Conservation (phyloP, 495 filamentous ascomycete species). For the Mytilinidion resinicola region DNA sequence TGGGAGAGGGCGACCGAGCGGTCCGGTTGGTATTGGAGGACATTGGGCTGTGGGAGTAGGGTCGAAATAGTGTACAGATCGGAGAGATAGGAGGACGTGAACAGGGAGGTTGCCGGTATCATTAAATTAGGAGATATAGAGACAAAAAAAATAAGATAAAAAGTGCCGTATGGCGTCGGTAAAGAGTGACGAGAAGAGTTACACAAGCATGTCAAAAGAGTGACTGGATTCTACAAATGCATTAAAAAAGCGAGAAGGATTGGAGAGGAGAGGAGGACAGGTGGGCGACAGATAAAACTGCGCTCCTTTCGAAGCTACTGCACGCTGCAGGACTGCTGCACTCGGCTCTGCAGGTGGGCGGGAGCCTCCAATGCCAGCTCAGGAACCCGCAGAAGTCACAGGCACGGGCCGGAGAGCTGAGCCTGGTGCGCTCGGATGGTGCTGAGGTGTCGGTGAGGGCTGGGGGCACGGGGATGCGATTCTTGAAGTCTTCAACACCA, state of each 20-base stretch:
- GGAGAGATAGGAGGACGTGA: conserved; percentile 13
- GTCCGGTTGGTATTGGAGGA: conserved; percentile 11
- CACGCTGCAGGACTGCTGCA: conserved; percentile 15
- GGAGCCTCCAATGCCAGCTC: conserved; percentile 15
- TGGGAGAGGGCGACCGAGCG: conserved; percentile 14
- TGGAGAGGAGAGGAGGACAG: conserved; percentile 15
- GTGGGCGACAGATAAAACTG: conserved; percentile 27
- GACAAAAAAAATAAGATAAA: conserved; percentile 27
- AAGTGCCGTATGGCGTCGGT: conserved; percentile 19
- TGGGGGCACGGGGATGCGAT: no score
- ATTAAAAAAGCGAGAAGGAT: conserved; percentile 28
- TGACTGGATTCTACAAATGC: conserved; percentile 27
- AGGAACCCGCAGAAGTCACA: conserved; percentile 15
- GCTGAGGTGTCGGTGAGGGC: no score
- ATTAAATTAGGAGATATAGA: conserved; percentile 28
- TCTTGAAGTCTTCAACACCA: no score
- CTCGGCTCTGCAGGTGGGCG: conserved; percentile 7
- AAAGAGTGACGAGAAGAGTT: conserved; percentile 30
- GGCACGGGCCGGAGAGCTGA: conserved; percentile 1
- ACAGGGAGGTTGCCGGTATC: background rate
- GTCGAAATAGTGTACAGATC: background rate
- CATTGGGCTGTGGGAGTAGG: conserved; percentile 23
- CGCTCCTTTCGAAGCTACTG: conserved; percentile 11
- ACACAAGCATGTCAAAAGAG: conserved; percentile 29
- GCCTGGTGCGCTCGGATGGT: no score